phyloP scores from a whole-genome alignment of 345 rosid genomes.

The Combretum micranthum region DNA sequence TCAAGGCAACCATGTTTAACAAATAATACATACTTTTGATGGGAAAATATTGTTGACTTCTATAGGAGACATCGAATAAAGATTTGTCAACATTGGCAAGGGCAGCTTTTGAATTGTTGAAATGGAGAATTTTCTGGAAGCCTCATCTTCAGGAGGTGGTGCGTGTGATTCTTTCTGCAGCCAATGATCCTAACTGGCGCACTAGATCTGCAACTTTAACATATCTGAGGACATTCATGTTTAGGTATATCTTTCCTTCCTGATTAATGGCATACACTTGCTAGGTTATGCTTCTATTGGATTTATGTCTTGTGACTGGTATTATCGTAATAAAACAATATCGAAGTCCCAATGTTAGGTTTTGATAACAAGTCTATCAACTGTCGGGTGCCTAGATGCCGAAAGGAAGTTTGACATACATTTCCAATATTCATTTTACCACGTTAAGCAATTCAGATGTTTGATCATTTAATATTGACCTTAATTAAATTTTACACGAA shows the following conservation, averaged over 20 bases:
- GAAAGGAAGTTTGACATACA: no score
- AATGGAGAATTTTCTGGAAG: slow-evolving; percentile 81
- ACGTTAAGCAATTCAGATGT: no score
- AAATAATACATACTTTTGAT: slow-evolving; percentile 14
- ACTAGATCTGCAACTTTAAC: slow-evolving; percentile 92
- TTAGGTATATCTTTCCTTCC: slow-evolving; percentile 47
- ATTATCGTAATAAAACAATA: no score
- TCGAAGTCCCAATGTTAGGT: no score
- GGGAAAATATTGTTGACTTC: slow-evolving; percentile 5
- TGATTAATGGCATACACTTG: neutral
- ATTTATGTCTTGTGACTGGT: no score
- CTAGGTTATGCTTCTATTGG: no score
- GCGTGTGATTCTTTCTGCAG: slow-evolving; percentile 59
- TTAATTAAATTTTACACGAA: no score
- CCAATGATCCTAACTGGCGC: slow-evolving; percentile 87
- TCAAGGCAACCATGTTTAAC: neutral
- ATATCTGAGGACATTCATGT: slow-evolving; percentile 89
- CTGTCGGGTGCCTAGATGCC: no score
- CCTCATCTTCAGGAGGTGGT: slow-evolving; percentile 78
- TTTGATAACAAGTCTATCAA: no score
- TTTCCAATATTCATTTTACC: no score
- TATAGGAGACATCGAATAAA: slow-evolving; percentile 95
- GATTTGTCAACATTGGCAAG: slow-evolving; percentile 92
- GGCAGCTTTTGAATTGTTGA: slow-evolving; percentile 88
- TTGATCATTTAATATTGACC: no score